phyloP scores from a whole-genome alignment of 2,329 filamentous ascomycete genomes.

The Hypoxylon sp. region DNA sequence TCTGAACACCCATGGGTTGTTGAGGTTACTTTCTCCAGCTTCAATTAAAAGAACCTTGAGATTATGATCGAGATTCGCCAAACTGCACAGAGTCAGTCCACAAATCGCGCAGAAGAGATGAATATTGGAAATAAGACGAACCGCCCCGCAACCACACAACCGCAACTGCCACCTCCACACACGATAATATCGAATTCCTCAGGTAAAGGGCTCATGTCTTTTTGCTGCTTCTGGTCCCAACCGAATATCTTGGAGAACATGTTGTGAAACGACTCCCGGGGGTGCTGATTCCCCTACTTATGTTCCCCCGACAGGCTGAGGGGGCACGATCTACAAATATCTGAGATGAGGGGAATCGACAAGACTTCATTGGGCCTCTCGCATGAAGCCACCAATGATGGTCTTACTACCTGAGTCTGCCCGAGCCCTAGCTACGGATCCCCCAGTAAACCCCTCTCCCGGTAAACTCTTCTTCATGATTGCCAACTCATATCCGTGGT shows the following conservation, averaged over 20 bases:
- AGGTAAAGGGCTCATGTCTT: constrained; percentile 65
- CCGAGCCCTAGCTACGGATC: constrained; percentile 38
- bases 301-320: constrained; percentile 39
- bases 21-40: constrained; percentile 66
- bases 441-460: constrained; percentile 41
- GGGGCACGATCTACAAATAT: constrained; percentile 45
- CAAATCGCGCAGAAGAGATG: constrained; percentile 30
- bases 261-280: constrained; percentile 31
- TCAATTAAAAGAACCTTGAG: constrained; percentile 70
- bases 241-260: constrained; percentile 45
- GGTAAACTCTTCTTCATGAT: constrained; percentile 24
- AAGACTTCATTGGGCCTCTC: constrained; percentile 33
- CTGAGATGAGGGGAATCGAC: constrained; percentile 45
- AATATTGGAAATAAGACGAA: constrained; percentile 52
- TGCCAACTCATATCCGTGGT: constrained; percentile 46
- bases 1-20: constrained; percentile 83
- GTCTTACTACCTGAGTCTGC: constrained; percentile 20
- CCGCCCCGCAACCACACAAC: constrained; percentile 71
- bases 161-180: constrained; percentile 79
- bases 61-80: constrained; percentile 83
- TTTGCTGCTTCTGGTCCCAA: constrained; percentile 33
- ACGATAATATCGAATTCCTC: constrained; percentile 88
- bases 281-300: constrained; percentile 45
- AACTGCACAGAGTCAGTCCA: constrained; percentile 62
- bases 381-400: constrained; percentile 45